phyloP scores from a whole-genome alignment of 768 basidiomycete species.

The Tylopilus plumbeoviolaceoides region DNA sequence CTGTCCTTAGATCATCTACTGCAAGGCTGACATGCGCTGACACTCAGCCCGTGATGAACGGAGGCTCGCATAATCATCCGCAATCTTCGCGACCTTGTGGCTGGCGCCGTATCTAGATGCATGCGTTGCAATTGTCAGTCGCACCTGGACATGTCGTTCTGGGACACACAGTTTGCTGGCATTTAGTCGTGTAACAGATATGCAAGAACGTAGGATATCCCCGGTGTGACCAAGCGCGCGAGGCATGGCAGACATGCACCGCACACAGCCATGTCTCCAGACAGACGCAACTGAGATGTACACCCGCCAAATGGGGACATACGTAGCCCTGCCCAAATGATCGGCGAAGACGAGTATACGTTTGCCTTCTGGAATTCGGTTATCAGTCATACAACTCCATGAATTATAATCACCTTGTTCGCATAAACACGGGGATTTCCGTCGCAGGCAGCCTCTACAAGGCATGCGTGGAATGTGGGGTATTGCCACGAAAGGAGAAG shows the following conservation, averaged over 20 bases:
- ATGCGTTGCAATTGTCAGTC: background rate
- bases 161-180: background rate
- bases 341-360: background rate
- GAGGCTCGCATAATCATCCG: background rate
- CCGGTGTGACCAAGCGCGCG: background rate
- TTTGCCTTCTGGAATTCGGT: constrained; percentile 1
- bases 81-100: background rate
- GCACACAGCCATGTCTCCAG: background rate
- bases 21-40: too few relatives aligned
- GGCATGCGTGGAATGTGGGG: constrained; percentile 7
- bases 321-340: background rate
- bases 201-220: background rate
- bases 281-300: background rate
- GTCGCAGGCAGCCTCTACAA: too few relatives aligned
- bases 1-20: background rate
- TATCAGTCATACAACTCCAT: background rate
- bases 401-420: background rate
- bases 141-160: background rate
- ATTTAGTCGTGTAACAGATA: background rate
- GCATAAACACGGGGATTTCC: too few relatives aligned
- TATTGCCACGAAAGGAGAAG: background rate
- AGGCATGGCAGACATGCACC: background rate
- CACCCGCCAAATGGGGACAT: background rate
- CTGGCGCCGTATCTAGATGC: background rate
- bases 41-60: background rate